Evolutionary conservation across 306 rosid genomes (phyloP).

Genomic region (Citrullus mucosospermus): DNA sequence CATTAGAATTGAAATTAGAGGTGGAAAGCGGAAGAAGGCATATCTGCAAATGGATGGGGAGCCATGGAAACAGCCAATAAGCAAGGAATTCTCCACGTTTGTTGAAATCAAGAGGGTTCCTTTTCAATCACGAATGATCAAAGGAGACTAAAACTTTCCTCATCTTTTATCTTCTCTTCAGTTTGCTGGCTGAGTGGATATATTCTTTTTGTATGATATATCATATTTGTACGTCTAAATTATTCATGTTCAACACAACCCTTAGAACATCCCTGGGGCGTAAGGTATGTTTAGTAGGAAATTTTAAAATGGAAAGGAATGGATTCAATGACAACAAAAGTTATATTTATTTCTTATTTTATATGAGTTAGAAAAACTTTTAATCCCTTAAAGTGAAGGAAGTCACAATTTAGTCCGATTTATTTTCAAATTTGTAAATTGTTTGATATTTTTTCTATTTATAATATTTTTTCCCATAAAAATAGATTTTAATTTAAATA

Average conservation of each 20-base stretch:
- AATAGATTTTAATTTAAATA: no score
- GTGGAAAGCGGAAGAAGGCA: slow-evolving; percentile 73
- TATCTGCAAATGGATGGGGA: slow-evolving; percentile 97
- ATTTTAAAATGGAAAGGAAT: no score
- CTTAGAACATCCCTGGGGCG: no score
- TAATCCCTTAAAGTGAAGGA: no score
- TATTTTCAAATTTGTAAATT: no score
- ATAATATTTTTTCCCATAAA: no score
- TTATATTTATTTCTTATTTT: no score
- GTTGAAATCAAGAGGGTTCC: slow-evolving; percentile 87
- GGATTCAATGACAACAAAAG: no score
- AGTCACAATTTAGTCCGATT: no score
- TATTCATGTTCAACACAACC: background rate
- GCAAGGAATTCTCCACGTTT: slow-evolving; percentile 49
- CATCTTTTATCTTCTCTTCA: background rate
- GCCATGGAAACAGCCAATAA: slow-evolving; percentile 93
- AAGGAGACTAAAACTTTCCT: slow-evolving; percentile 24
- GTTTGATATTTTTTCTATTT: no score
- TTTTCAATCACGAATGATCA: slow-evolving; percentile 54
- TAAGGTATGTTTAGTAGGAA: no score
- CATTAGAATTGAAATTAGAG: slow-evolving; percentile 74
- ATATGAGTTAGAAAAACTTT: no score
- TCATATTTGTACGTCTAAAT: background rate
- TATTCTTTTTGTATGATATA: background rate
- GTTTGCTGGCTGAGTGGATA: background rate